Percentiles rank a stretch among this genome's conserved stretches.
phyloP scores from a whole-genome alignment of 805 yeast species.

The Kockiozyma suomiensis region DNA sequence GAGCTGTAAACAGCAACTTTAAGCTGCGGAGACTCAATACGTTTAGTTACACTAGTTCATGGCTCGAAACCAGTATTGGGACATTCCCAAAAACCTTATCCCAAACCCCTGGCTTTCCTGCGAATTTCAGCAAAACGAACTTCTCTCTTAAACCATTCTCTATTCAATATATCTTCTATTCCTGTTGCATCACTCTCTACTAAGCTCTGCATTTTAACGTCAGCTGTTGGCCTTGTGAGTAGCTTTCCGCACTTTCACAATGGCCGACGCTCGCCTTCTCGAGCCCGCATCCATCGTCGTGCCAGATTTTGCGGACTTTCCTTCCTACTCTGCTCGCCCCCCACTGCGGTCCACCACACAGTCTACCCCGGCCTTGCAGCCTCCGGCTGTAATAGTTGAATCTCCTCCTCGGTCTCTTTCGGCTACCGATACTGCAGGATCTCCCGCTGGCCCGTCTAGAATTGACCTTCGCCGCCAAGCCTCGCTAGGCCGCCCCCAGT shows the following conservation, averaged over 20 bases:
- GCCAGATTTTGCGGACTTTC: constrained; percentile 28
- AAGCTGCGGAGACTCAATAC: background rate
- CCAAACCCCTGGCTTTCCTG: background rate
- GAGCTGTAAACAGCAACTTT: too few relatives aligned
- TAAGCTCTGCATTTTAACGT: background rate
- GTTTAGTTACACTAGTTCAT: background rate
- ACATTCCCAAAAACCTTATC: background rate
- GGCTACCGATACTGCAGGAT: background rate
- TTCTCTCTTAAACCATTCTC: background rate
- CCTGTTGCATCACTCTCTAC: background rate
- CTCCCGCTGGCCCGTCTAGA: background rate
- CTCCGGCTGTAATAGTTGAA: constrained; percentile 22
- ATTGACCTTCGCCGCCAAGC: constrained; percentile 6
- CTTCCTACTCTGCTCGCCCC: constrained; percentile 18
- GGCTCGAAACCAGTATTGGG: background rate
- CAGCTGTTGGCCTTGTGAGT: background rate
- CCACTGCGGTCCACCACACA: constrained; percentile 11
- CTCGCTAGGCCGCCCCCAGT: background rate
- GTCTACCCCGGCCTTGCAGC: constrained; percentile 19
- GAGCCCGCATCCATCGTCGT: constrained; percentile 14
- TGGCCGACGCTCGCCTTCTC: constrained; percentile 7
- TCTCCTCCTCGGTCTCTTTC: constrained; percentile 15
- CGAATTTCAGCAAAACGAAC: background rate
- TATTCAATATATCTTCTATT: background rate
- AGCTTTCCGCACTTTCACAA: background rate